These are phyloP conservation scores for Ophiosphaerella herpotricha DNA, from an alignment of 2,329 filamentous ascomycete species.

Conservation along the genomic window DNA sequence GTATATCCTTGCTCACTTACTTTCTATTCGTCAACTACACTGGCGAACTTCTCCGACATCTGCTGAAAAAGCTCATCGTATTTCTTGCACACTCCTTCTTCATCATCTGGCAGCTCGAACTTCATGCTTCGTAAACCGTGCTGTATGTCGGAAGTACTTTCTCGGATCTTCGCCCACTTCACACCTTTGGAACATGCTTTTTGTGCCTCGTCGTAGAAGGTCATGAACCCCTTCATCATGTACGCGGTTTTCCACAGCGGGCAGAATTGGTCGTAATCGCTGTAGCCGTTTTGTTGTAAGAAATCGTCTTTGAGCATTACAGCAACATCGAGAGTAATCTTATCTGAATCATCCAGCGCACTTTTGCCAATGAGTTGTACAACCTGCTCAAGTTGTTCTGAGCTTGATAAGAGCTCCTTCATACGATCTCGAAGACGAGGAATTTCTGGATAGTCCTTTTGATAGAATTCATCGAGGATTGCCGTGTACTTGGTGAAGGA, in stretches of 20 bases:
- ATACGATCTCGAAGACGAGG: constrained; percentile 90
- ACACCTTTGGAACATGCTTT: constrained; percentile 92
- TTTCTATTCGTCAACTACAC: constrained; percentile 87
- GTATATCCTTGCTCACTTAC: no score
- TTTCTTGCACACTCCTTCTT: constrained; percentile 83
- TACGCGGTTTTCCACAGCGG: constrained; percentile 99
- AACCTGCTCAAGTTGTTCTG: constrained; percentile 96
- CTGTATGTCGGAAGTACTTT: constrained; percentile 87
- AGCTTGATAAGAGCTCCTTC: constrained; percentile 90
- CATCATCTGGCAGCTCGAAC: constrained; percentile 90
- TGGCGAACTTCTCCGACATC: constrained; percentile 97
- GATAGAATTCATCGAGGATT: constrained; percentile 89
- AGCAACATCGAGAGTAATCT: constrained; percentile 97
- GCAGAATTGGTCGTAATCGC: constrained; percentile 98
- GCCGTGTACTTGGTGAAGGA: constrained; percentile 97
- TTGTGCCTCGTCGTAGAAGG: constrained; percentile 95
- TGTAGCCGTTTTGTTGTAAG: constrained; percentile 98
- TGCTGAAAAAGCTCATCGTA: constrained; percentile 90
- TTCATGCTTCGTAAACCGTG: constrained; percentile 87
- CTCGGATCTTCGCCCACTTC: constrained; percentile 89
- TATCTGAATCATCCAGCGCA: constrained; percentile 92
- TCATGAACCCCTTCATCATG: constrained; percentile 99
- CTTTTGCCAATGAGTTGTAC: constrained; percentile 98
- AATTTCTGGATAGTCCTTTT: constrained; percentile 92
- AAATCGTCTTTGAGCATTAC: constrained; percentile 97